These are phyloP conservation scores for Isatis tinctoria DNA, from an alignment of 345 rosid genomes.

Conservation along the genomic window DNA sequence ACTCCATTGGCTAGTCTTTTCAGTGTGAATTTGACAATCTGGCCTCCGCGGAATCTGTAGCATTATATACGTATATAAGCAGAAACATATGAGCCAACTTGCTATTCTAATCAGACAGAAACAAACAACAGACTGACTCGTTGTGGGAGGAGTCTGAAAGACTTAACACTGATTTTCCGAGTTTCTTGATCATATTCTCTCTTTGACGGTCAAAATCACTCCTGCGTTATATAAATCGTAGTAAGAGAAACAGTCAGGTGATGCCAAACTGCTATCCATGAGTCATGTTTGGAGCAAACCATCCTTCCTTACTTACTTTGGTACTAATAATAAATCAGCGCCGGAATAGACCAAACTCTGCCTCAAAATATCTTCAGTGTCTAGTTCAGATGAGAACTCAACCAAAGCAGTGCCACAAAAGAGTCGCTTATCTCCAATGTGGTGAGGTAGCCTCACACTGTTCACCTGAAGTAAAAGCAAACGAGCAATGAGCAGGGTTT, in stretches of 20 bases:
- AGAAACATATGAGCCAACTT: background rate
- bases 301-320: slow-evolving; percentile 39
- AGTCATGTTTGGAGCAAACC: background rate
- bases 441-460: slow-evolving; percentile 55
- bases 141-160: background rate
- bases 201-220: slow-evolving; percentile 48
- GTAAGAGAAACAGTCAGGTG: slow-evolving; percentile 2
- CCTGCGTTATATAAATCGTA: slow-evolving; percentile 24
- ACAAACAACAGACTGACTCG: background rate
- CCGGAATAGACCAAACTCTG: slow-evolving; percentile 43
- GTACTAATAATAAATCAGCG: slow-evolving; percentile 36
- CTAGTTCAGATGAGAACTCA: slow-evolving; percentile 50
- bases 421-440: slow-evolving; percentile 41
- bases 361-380: slow-evolving; percentile 34
- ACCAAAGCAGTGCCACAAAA: slow-evolving; percentile 55
- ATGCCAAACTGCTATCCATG: background rate
- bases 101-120: background rate
- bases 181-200: slow-evolving; percentile 22
- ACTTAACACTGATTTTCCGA: slow-evolving; percentile 8
- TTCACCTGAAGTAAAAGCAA: slow-evolving; percentile 35
- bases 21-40: slow-evolving; percentile 40
- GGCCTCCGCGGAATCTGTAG: slow-evolving; percentile 43
- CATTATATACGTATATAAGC: background rate
- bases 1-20: slow-evolving; percentile 24
- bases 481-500: background rate